These are phyloP conservation scores for Clonostachys chloroleuca DNA, from an alignment of 2,329 filamentous ascomycete genomes.

Conservation along the genomic window DNA sequence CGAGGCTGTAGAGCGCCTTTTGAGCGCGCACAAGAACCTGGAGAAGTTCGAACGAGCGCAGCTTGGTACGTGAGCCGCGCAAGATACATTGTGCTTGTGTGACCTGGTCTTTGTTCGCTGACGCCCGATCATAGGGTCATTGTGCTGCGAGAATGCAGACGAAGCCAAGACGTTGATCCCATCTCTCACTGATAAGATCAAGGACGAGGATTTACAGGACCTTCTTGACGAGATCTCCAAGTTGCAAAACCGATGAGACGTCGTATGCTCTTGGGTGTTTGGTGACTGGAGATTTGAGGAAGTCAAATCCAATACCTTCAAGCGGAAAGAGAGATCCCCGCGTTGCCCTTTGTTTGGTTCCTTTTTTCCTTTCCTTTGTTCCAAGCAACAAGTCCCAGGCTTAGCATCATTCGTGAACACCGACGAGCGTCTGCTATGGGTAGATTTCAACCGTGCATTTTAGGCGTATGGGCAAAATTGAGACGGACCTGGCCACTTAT, in stretches of 20 bases:
- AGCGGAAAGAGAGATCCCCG: not conserved
- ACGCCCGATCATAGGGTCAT: slow-evolving; percentile 57
- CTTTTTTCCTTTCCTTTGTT: not conserved
- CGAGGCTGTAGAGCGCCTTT: slow-evolving; percentile 84
- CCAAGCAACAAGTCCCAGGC: too few species aligned
- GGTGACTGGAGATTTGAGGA: too few species aligned
- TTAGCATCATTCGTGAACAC: not conserved
- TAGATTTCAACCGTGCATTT: not conserved
- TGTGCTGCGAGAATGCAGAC: slow-evolving; percentile 89
- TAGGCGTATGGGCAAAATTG: not conserved
- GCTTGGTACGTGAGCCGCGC: slow-evolving; percentile 57
- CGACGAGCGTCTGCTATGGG: not conserved
- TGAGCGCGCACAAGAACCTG: slow-evolving; percentile 74
- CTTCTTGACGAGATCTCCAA: slow-evolving; percentile 89
- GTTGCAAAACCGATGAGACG: slow-evolving; percentile 37
- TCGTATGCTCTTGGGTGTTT: too few species aligned
- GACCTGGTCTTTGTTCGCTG: not conserved
- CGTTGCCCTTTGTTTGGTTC: not conserved
- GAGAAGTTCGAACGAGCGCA: slow-evolving; percentile 92
- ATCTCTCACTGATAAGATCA: slow-evolving; percentile 82
- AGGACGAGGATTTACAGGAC: slow-evolving; percentile 81
- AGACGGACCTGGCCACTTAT: not conserved
- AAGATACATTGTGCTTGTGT: slow-evolving; percentile 1
- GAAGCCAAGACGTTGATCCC: slow-evolving; percentile 97
- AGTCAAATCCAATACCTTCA: not conserved